A percentile compares a stretch with the other conserved stretches of the same genome.
Conservation (phyloP, 2,329 filamentous ascomycete species). For the Cercospora janseana region DNA sequence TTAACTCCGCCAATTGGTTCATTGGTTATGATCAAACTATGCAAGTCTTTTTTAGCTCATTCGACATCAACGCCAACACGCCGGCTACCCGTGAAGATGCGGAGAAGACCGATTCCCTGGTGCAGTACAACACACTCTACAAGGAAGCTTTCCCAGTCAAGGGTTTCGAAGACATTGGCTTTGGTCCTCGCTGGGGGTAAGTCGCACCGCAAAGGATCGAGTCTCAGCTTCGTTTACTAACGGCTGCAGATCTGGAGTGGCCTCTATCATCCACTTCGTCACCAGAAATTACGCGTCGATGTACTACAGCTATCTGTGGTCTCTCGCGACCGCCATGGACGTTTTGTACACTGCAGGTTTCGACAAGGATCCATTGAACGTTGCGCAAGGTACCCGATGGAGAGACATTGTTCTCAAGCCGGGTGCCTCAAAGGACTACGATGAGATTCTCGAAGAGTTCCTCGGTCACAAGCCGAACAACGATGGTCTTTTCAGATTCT, state of each 20-base stretch:
- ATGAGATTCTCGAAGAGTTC: constrained; percentile 67
- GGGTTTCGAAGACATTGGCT: too few relatives aligned
- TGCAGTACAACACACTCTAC: too few relatives aligned
- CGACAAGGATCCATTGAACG: constrained; percentile 71
- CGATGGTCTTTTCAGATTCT: constrained; percentile 5
- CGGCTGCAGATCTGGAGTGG: not conserved
- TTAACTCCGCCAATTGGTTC: too few relatives aligned
- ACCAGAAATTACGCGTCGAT: not conserved
- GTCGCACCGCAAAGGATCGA: not conserved
- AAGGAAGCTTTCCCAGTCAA: too few relatives aligned
- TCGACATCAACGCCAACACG: too few relatives aligned
- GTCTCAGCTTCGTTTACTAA: too few relatives aligned
- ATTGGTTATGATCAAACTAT: too few relatives aligned
- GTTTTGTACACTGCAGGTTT: constrained; percentile 82
- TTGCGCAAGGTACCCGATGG: constrained; percentile 67
- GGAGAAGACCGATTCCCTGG: too few relatives aligned
- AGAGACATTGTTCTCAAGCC: constrained; percentile 73
- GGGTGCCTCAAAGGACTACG: constrained; percentile 74
- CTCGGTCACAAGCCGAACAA: constrained; percentile 63
- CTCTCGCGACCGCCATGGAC: constrained; percentile 74
- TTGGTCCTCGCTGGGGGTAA: not conserved
- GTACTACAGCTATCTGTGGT: constrained; percentile 36
- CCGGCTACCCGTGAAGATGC: too few relatives aligned
- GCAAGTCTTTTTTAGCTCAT: too few relatives aligned
- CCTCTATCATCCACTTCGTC: constrained; percentile 2